Evolutionary conservation across 306 rosid species (phyloP), one percentile per base, ranked within the genome.

Genomic region (cucumber (Cucumis sativus)): DNA sequence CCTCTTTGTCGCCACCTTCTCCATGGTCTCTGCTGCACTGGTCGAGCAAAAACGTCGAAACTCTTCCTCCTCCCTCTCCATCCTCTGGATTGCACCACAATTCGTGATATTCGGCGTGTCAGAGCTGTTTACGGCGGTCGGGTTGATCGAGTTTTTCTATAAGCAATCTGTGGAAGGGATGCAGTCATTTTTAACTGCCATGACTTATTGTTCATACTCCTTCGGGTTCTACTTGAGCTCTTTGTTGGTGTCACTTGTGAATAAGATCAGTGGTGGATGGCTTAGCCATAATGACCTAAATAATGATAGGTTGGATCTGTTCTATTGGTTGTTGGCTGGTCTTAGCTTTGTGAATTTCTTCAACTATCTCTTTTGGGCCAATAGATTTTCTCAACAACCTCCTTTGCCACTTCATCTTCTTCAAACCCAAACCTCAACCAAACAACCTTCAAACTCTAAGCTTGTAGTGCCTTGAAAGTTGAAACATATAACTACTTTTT

Each of bases 191-290:
- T 76, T 88, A n/a, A 87, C 91, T 1, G 90, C 90, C 64, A 84
- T 89, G 86, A 84, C 91, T 4, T 89, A 85, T 54, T 89, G 93
- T 54, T 87, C 93, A 1, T 87, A 87, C 83, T 87, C 93, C 3
- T 84, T 87, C 39, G 94, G 94, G 10, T 87, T 85, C 86, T 89
- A 86, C 69, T 63, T 86, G 75, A 89, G 91, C 83, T 85, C 91
- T 7, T 73, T 89, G 13, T 84, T 89, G 33, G 91, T 87, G 43
- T 84, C 88, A 6, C 54, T 87, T 8, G 94, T 87, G 56, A 87
- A 87, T 81, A 84, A 75, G 77, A 64, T 84, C 1, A 57, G 76
- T 35, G 84, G 86, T 5, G 89, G 91, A 6, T 87, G 90, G 94
- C 84, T 86, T 6, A 80, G 87, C 63, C 82, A 83, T 74, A 84